Evolutionary conservation across 345 rosid species (phyloP).

Genomic region (Eucalyptus sp.): DNA sequence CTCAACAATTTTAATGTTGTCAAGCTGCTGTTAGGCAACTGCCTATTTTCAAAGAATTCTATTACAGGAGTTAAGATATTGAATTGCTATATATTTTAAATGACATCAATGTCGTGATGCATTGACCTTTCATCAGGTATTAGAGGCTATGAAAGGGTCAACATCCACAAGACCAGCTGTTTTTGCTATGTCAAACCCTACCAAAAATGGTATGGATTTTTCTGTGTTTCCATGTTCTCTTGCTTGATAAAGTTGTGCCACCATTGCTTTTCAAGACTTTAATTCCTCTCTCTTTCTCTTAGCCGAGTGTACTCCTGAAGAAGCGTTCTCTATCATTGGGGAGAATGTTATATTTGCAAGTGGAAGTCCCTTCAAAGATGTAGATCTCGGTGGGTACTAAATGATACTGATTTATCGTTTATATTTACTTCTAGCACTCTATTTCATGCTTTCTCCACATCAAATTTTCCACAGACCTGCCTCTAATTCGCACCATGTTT

Average conservation of each 20-base stretch:
- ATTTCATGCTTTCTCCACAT: neutral
- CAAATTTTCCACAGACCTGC: neutral
- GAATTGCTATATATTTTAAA: neutral
- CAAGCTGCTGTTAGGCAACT: neutral
- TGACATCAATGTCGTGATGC: neutral
- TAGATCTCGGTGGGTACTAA: slow-evolving; percentile 65
- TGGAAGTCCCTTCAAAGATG: slow-evolving; percentile 90
- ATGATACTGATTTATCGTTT: neutral
- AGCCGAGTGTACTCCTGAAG: slow-evolving; percentile 97
- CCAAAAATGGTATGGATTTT: slow-evolving; percentile 57
- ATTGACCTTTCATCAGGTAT: slow-evolving; percentile 33
- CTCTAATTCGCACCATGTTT: neutral
- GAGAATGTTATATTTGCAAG: slow-evolving; percentile 91
- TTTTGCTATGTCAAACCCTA: slow-evolving; percentile 98
- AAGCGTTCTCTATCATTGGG: slow-evolving; percentile 86
- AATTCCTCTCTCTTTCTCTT: neutral
- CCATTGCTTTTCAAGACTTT: neutral
- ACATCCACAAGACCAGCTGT: slow-evolving; percentile 96
- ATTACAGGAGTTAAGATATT: neutral
- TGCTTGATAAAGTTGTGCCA: neutral
- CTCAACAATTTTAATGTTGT: neutral
- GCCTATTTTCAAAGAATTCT: neutral
- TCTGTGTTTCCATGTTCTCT: neutral
- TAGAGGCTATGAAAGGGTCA: slow-evolving; percentile 90
- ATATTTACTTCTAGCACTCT: neutral